phyloP scores from a whole-genome alignment of 768 basidiomycete genomes.

The Strobilomyces dryophilus region DNA sequence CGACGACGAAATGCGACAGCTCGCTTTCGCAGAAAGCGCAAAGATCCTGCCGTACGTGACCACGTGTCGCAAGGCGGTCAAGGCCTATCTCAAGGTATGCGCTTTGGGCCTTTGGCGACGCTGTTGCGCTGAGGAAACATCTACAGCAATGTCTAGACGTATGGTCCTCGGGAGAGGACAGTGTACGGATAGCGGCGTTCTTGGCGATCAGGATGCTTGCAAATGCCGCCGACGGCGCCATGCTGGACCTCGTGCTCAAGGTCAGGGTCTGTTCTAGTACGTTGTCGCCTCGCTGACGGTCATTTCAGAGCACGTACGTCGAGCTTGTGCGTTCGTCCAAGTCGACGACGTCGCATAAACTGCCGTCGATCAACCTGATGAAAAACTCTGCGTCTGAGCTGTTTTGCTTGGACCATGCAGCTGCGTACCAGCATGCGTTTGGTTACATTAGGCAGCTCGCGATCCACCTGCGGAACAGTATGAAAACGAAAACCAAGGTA shows the following conservation, averaged over 20 bases:
- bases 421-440: slow-evolving; percentile 91
- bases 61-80: slow-evolving; percentile 78
- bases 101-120: not conserved
- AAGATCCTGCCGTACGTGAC: slow-evolving; percentile 89
- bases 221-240: slow-evolving; percentile 69
- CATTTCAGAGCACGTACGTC: slow-evolving; percentile 75
- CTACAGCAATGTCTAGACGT: slow-evolving; percentile 72
- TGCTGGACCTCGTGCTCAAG: slow-evolving; percentile 84
- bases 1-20: slow-evolving; percentile 57
- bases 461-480: slow-evolving; percentile 85
- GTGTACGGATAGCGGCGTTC: slow-evolving; percentile 80
- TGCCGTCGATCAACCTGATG: slow-evolving; percentile 93
- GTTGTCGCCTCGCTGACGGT: not conserved
- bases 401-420: slow-evolving; percentile 70
- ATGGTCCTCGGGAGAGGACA: slow-evolving; percentile 82
- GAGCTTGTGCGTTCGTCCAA: slow-evolving; percentile 81
- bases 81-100: slow-evolving; percentile 81
- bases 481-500: slow-evolving; percentile 85
- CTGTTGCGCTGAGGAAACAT: not conserved
- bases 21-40: slow-evolving; percentile 79
- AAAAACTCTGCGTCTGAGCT: slow-evolving; percentile 96
- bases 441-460: slow-evolving; percentile 94
- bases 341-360: slow-evolving; percentile 78
- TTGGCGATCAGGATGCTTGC: slow-evolving; percentile 80
- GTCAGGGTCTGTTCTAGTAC: slow-evolving; percentile 33